These are phyloP conservation scores for Rachicladosporium sp. DNA, from an alignment of 2,329 filamentous ascomycete species.

Conservation along the genomic window DNA sequence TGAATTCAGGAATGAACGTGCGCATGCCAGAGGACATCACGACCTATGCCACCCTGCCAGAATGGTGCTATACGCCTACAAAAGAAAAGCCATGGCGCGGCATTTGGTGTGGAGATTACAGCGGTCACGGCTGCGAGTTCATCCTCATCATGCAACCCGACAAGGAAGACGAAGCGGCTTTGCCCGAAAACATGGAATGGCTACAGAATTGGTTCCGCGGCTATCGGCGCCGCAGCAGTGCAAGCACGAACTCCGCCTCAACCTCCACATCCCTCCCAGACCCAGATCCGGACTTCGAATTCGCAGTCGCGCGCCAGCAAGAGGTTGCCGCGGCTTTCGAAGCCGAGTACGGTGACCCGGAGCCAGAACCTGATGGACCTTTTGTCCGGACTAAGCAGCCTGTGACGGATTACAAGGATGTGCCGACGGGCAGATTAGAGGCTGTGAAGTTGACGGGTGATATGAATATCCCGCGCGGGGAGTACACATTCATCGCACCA, in stretches of 20 bases:
- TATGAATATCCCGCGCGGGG: conserved; percentile 74
- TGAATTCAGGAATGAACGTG: conserved; percentile 29
- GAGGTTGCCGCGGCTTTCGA: not conserved
- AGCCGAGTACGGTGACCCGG: not conserved
- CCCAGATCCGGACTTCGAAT: not conserved
- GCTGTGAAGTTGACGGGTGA: conserved; percentile 90
- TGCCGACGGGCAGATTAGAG: conserved; percentile 57
- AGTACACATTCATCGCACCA: conserved; percentile 67
- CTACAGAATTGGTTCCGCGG: conserved; percentile 20
- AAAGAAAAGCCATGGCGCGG: conserved; percentile 70
- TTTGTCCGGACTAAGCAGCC: not conserved
- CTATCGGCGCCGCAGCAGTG: conserved; percentile 11
- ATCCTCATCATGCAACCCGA: conserved; percentile 68
- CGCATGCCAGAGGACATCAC: conserved; percentile 41
- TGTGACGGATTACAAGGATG: conserved; percentile 9
- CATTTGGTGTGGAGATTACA: conserved; percentile 88
- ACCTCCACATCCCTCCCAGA: not conserved
- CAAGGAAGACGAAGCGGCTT: conserved; percentile 23
- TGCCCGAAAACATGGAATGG: conserved; percentile 27
- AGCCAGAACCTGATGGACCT: too few relatives aligned
- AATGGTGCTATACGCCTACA: conserved; percentile 68
- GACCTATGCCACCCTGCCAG: conserved; percentile 62
- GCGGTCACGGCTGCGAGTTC: conserved; percentile 79
- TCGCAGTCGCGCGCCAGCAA: too few relatives aligned
- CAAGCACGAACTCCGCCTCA: conserved; percentile 8